These are phyloP conservation scores for Fusarium nisikadoi DNA, from an alignment of 2,329 filamentous ascomycete genomes.

Conservation along the genomic window DNA sequence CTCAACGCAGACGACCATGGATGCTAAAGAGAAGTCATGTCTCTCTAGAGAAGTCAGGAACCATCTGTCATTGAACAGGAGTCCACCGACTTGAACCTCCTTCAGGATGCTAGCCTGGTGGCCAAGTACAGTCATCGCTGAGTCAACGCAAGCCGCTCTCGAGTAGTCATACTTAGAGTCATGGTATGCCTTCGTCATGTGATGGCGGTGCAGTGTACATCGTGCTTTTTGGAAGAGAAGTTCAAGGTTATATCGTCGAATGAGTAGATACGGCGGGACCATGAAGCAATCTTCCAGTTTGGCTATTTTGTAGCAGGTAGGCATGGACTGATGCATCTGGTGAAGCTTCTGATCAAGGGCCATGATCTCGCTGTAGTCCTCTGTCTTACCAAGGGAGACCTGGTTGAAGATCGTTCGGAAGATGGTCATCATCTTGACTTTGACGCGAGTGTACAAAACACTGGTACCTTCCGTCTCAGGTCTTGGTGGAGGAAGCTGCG, in stretches of 20 bases:
- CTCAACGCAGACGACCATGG: slow-evolving; percentile 35
- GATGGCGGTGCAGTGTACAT: slow-evolving; percentile 31
- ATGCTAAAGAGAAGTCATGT: slow-evolving; percentile 33
- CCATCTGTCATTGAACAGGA: slow-evolving; percentile 24
- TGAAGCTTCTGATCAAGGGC: slow-evolving; percentile 22
- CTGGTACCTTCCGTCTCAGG: slow-evolving; percentile 8
- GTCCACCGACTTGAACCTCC: slow-evolving; percentile 27
- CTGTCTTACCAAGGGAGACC: slow-evolving; percentile 17
- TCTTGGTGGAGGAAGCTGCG: slow-evolving; percentile 18
- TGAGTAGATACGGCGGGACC: slow-evolving; percentile 17
- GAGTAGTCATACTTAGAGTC: slow-evolving; percentile 30
- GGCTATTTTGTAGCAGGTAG: slow-evolving; percentile 13
- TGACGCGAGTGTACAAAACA: slow-evolving; percentile 22
- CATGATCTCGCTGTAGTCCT: slow-evolving; percentile 35
- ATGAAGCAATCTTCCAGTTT: slow-evolving; percentile 30
- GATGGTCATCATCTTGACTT: slow-evolving; percentile 19
- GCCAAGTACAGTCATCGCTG: slow-evolving; percentile 13
- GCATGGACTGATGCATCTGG: slow-evolving; percentile 15
- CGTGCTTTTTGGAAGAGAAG: slow-evolving; percentile 24
- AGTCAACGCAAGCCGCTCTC: slow-evolving; percentile 12
- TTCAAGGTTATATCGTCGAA: slow-evolving; percentile 30
- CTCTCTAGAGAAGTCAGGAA: slow-evolving; percentile 26
- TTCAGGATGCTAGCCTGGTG: slow-evolving; percentile 30
- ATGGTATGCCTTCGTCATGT: slow-evolving; percentile 29
- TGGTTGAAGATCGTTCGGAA: slow-evolving; percentile 36